These are phyloP conservation scores for Leishmania mexicana DNA, from an alignment of 208 protist species.

Conservation along the genomic window DNA sequence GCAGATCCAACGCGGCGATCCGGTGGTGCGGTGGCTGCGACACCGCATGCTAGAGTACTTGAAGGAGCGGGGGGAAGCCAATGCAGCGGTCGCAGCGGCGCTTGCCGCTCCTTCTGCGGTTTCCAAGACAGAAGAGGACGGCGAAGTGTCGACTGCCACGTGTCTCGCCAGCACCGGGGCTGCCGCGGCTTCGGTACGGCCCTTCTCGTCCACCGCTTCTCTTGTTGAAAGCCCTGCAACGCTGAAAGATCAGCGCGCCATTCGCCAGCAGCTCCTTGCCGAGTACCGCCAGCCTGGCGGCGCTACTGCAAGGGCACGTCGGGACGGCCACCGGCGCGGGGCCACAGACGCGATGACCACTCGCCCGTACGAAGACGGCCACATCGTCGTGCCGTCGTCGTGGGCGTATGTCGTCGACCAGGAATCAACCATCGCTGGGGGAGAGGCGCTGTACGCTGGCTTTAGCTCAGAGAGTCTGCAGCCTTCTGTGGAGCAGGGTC, in stretches of 20 bases:
- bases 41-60: conserved; percentile 38
- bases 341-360: neutral
- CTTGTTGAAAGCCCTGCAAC: neutral
- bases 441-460: conserved; percentile 20
- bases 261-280: conserved; percentile 22
- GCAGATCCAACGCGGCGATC: conserved; percentile 53
- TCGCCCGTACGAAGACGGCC: neutral
- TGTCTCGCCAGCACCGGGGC: neutral
- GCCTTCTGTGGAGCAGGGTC: conserved; percentile 12
- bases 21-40: conserved; percentile 43
- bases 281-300: conserved; percentile 16
- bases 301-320: neutral
- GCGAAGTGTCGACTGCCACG: neutral
- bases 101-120: neutral
- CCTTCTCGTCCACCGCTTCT: neutral
- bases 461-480: conserved; percentile 32
- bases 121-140: neutral
- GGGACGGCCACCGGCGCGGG: neutral
- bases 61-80: conserved; percentile 8
- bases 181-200: neutral
- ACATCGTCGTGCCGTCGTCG: neutral
- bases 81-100: neutral
- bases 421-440: neutral
- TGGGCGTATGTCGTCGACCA: neutral
- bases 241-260: conserved; percentile 24